A percentile compares a stretch with the other conserved stretches of the same genome.
phyloP scores from a whole-genome alignment of 441 rosid genomes.

The Breynia disticha region DNA sequence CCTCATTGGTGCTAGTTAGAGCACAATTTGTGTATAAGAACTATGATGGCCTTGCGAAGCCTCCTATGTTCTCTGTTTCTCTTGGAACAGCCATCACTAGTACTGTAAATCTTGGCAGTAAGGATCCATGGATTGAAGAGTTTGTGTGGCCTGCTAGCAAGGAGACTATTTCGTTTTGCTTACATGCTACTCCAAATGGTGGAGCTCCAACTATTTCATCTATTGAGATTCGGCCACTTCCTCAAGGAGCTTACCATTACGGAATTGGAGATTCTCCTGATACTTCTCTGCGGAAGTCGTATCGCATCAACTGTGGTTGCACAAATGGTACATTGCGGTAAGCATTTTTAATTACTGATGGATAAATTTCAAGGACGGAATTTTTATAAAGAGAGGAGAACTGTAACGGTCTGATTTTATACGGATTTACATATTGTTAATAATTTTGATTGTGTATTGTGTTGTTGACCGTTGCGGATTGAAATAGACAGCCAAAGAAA shows the following conservation, averaged over 20 bases:
- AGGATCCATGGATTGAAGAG: slow-evolving; percentile 85
- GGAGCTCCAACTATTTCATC: slow-evolving; percentile 76
- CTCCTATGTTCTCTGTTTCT: slow-evolving; percentile 69
- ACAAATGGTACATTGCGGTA: slow-evolving; percentile 55
- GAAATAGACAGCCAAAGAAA: no score
- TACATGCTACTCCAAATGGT: slow-evolving; percentile 32
- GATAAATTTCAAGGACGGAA: no score
- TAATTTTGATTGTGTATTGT: no score
- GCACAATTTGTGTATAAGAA: slow-evolving; percentile 63
- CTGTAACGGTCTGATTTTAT: no score
- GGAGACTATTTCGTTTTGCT: slow-evolving; percentile 47
- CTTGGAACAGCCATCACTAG: slow-evolving; percentile 50
- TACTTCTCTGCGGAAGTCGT: slow-evolving; percentile 45
- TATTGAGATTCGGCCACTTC: slow-evolving; percentile 70
- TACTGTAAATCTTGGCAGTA: slow-evolving; percentile 44
- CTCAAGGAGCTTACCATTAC: slow-evolving; percentile 53
- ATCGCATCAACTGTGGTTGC: slow-evolving; percentile 63
- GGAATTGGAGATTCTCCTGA: slow-evolving; percentile 31
- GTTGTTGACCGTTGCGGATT: no score
- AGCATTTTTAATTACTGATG: neutral
- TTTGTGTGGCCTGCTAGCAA: slow-evolving; percentile 47
- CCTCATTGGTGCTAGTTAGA: slow-evolving; percentile 54
- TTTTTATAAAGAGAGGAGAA: no score
- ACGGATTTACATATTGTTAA: no score
- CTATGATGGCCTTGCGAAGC: slow-evolving; percentile 50